phyloP scores from a whole-genome alignment of 768 basidiomycete genomes.

The Boletellus ananas region DNA sequence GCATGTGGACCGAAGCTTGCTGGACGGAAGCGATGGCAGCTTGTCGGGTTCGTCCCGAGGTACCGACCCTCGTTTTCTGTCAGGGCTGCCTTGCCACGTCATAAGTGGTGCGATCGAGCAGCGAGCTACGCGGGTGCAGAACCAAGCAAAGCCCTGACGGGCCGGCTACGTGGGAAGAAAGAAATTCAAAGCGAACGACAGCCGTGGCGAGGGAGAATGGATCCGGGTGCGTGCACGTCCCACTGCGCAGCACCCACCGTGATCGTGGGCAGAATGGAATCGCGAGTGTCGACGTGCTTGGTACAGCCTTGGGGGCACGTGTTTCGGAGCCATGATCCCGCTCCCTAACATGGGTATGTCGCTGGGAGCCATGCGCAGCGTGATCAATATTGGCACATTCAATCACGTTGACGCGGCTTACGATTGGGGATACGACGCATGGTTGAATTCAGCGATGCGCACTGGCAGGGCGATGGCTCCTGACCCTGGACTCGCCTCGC shows the following conservation, averaged over 20 bases:
- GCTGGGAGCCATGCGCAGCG: neutral
- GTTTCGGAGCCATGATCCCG: neutral
- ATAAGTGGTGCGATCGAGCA: neutral
- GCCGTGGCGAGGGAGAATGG: neutral
- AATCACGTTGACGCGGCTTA: neutral
- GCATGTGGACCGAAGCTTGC: neutral
- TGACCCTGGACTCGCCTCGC: too few relatives aligned
- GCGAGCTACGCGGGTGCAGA: neutral
- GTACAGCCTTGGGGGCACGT: neutral
- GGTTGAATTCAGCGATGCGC: too few relatives aligned
- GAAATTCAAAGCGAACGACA: neutral
- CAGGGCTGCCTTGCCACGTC: neutral
- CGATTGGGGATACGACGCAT: neutral
- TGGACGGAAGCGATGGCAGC: neutral
- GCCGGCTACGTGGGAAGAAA: neutral
- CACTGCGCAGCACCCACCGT: neutral
- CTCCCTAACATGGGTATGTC: neutral
- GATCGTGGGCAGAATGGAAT: neutral
- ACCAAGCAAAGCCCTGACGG: neutral
- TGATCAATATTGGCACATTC: neutral
- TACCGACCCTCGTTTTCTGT: neutral
- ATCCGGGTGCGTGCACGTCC: neutral
- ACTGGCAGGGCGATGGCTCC: too few relatives aligned
- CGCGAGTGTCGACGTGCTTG: neutral
- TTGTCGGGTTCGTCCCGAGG: neutral